Conservation (phyloP, 495 filamentous ascomycete genomes). For the Hypoxylon perforatum region DNA sequence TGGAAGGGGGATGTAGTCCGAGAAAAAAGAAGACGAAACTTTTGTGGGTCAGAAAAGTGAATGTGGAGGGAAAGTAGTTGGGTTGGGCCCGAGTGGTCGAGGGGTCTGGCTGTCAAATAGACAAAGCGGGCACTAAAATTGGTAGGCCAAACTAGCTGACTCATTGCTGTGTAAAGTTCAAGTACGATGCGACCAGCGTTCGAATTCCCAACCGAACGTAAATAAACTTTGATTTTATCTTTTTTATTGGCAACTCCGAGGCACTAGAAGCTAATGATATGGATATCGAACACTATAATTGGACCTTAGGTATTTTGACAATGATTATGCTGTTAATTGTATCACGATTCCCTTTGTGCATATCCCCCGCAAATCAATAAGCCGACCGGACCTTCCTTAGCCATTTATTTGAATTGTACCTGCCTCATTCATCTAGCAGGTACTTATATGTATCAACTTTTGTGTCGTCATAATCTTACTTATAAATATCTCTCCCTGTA, state of each 20-base stretch:
- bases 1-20: slow-evolving; percentile 29
- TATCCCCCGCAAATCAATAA: not conserved
- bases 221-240: slow-evolving; percentile 4
- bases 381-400: no score
- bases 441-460: no score
- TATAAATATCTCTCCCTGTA: not conserved
- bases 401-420: no score
- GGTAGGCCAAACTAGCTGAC: slow-evolving; percentile 20
- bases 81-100: slow-evolving; percentile 24
- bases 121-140: slow-evolving; percentile 11
- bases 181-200: slow-evolving; percentile 9
- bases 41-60: slow-evolving; percentile 23
- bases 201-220: slow-evolving; percentile 10
- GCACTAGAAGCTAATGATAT: not conserved
- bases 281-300: slow-evolving; percentile 6
- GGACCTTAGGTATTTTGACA: slow-evolving; percentile 1
- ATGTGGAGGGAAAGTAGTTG: not conserved
- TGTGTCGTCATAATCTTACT: not conserved
- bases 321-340: not conserved
- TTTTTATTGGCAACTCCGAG: not conserved
- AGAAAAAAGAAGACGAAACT: slow-evolving; percentile 22
- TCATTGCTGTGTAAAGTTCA: slow-evolving; percentile 1
- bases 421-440: no score
- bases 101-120: slow-evolving; percentile 2
- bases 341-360: not conserved